A percentile compares a stretch with the other conserved stretches of the same genome.
These are phyloP conservation scores for Hypoxylon fragiforme DNA, from an alignment of 495 filamentous ascomycete genomes.

Conservation along the genomic window DNA sequence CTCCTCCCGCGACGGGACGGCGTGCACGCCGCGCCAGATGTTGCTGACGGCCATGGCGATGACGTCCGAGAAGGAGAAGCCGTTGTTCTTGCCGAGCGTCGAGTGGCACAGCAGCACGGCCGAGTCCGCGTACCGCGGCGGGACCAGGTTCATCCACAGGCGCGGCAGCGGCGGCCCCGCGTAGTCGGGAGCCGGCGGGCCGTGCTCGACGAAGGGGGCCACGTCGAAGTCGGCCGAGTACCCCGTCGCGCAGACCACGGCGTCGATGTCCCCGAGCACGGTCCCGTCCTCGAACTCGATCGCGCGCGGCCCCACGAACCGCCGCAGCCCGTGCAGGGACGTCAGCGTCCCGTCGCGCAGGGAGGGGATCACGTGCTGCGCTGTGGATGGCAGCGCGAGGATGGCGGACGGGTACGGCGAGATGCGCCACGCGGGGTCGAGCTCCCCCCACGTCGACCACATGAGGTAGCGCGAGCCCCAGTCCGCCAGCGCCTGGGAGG, in stretches of 20 bases:
- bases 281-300: conserved; percentile 43
- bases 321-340: conserved; percentile 33
- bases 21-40: conserved; percentile 39
- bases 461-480: conserved; percentile 12
- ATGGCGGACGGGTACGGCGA: conserved; percentile 35
- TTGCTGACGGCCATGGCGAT: conserved; percentile 43
- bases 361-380: conserved; percentile 32
- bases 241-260: conserved; percentile 44
- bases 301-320: conserved; percentile 32
- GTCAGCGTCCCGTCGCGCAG: conserved; percentile 33
- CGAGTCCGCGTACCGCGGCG: conserved; percentile 41
- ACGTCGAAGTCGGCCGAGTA: conserved; percentile 39
- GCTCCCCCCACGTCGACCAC: conserved; percentile 11
- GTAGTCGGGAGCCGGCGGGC: conserved; percentile 22
- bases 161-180: conserved; percentile 26
- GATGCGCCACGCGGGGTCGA: conserved; percentile 40
- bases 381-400: conserved; percentile 20
- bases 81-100: conserved; percentile 39
- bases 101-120: conserved; percentile 35
- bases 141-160: conserved; percentile 46
- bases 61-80: conserved; percentile 41
- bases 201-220: conserved; percentile 29
- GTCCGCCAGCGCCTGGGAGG: conserved; percentile 17
- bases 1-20: conserved; percentile 29
- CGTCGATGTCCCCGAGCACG: conserved; percentile 40